These are phyloP conservation scores for Coemansia erecta DNA, from an alignment of 192 early-diverging fungal genomes.

Conservation along the genomic window DNA sequence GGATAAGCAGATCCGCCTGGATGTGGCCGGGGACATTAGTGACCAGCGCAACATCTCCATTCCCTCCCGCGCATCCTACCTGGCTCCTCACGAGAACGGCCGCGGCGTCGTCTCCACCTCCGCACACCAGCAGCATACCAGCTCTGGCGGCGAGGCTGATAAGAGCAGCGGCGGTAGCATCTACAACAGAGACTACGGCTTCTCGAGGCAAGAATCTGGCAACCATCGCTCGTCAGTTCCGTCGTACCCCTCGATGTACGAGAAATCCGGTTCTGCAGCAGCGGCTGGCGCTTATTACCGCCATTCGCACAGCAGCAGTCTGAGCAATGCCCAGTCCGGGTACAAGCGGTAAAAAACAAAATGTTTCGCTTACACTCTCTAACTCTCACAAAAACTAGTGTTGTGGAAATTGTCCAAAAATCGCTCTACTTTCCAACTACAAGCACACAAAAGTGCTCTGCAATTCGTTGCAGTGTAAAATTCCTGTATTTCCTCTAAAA, in stretches of 20 bases:
- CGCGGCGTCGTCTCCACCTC: too few species aligned
- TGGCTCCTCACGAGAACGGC: neutral
- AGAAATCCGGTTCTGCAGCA: neutral
- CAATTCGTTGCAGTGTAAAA: too few species aligned
- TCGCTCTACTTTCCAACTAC: too few species aligned
- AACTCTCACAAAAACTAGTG: too few species aligned
- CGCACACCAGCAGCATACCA: neutral
- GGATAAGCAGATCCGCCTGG: slow-evolving; percentile 18
- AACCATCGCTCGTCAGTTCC: neutral
- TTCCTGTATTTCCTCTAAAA: too few species aligned
- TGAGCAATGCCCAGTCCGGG: neutral
- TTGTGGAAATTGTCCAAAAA: too few species aligned
- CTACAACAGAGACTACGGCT: neutral
- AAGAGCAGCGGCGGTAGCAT: neutral
- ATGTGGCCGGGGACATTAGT: too few species aligned
- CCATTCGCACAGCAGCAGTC: neutral
- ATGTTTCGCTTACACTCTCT: too few species aligned
- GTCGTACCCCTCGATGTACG: neutral
- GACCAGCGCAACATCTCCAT: neutral
- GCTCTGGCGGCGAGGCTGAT: neutral
- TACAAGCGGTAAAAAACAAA: neutral
- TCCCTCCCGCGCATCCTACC: slow-evolving; percentile 2
- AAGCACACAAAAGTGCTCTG: too few species aligned
- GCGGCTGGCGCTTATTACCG: neutral
- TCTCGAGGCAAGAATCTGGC: neutral